phyloP scores from a whole-genome alignment of 768 basidiomycete species.

The Asterophora parasitica region DNA sequence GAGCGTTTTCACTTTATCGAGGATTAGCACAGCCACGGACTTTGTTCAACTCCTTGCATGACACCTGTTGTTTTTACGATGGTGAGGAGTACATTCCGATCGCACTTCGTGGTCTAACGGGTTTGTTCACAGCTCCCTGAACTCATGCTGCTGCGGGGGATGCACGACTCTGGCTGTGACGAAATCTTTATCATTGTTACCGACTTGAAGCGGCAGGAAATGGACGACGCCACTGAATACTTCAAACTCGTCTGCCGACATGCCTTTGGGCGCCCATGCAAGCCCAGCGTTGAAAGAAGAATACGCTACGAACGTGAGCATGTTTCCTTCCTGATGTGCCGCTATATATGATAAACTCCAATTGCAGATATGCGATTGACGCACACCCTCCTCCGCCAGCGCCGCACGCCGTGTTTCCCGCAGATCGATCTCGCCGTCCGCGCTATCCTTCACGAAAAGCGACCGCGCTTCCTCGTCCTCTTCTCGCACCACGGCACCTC shows the following conservation, averaged over 20 bases:
- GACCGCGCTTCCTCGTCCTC: slow-evolving; percentile 69
- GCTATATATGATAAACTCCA: not conserved
- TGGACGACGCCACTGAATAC: slow-evolving; percentile 78
- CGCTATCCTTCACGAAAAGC: slow-evolving; percentile 71
- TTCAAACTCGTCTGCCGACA: slow-evolving; percentile 69
- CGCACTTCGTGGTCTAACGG: slow-evolving; percentile 5
- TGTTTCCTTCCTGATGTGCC: slow-evolving; percentile 1
- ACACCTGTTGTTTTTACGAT: slow-evolving; percentile 80
- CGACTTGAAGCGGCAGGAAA: slow-evolving; percentile 72
- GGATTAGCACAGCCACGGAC: slow-evolving; percentile 15
- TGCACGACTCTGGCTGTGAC: slow-evolving; percentile 78
- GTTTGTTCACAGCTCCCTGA: slow-evolving; percentile 54
- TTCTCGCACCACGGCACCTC: slow-evolving; percentile 80
- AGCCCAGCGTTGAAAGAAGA: slow-evolving; percentile 60
- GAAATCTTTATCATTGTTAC: slow-evolving; percentile 77
- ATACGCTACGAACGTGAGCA: slow-evolving; percentile 70
- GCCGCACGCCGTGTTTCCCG: slow-evolving; percentile 75
- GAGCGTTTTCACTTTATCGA: slow-evolving; percentile 19
- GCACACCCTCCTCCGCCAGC: slow-evolving; percentile 62
- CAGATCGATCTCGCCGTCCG: slow-evolving; percentile 77
- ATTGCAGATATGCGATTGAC: slow-evolving; percentile 57
- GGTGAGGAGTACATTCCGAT: slow-evolving; percentile 35
- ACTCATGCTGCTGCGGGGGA: slow-evolving; percentile 73
- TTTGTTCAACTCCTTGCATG: slow-evolving; percentile 34
- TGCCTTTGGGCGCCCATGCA: slow-evolving; percentile 57